phyloP scores from a whole-genome alignment of 2,329 filamentous ascomycete genomes.

The Aspergillus sp. region DNA sequence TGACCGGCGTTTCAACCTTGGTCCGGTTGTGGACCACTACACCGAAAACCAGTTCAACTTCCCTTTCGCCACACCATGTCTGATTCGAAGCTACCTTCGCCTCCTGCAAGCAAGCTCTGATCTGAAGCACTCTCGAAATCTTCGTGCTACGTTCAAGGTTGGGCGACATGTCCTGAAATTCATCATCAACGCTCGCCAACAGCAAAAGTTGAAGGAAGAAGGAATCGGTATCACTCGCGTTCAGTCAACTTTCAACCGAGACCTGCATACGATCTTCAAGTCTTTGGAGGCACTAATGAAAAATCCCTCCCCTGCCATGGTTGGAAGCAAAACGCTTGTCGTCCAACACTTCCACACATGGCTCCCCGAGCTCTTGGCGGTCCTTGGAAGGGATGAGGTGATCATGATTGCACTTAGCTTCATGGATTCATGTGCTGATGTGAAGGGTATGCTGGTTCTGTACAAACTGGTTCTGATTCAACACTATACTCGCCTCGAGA shows the following conservation, averaged over 20 bases:
- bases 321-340: conserved; percentile 91
- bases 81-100: conserved; percentile 84
- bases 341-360: conserved; percentile 97
- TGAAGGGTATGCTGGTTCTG: conserved; percentile 87
- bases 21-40: conserved; percentile 88
- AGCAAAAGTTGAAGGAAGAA: conserved; percentile 86
- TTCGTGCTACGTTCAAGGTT: conserved; percentile 93
- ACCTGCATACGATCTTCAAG: conserved; percentile 86
- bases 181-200: conserved; percentile 83
- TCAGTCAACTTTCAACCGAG: conserved; percentile 75
- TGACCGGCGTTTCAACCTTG: conserved; percentile 89
- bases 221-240: conserved; percentile 79
- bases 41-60: conserved; percentile 89
- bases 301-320: conserved; percentile 79
- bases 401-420: conserved; percentile 90
- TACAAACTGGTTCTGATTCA: conserved; percentile 93
- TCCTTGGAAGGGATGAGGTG: conserved; percentile 82
- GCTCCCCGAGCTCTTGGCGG: conserved; percentile 84
- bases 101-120: conserved; percentile 83
- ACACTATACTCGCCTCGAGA: conserved; percentile 80
- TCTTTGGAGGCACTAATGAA: conserved; percentile 88
- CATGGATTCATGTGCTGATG: conserved; percentile 83
- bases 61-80: conserved; percentile 84
- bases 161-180: conserved; percentile 92
- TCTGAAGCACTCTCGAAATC: conserved; percentile 77